Evolutionary conservation across 257 asterid genomes (phyloP).

Genomic region (Perilla frutescens): DNA sequence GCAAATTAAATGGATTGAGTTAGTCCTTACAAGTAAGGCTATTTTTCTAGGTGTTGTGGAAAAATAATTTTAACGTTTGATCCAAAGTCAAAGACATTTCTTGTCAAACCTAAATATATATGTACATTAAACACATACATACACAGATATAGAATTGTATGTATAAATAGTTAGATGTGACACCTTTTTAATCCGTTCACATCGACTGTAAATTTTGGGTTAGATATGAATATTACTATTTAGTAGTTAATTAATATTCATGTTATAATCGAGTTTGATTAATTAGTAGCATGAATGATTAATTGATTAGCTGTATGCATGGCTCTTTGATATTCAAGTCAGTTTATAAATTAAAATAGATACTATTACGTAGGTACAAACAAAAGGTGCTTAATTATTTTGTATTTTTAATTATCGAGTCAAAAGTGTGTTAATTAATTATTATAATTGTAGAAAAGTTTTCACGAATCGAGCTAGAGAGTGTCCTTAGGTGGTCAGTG

Average conservation of each 20-base stretch:
- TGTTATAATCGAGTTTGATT: too few species aligned
- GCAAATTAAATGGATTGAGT: constrained; percentile 28
- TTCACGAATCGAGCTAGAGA: too few species aligned
- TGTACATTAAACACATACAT: neutral
- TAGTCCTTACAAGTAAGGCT: constrained; percentile 44
- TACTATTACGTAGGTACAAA: too few species aligned
- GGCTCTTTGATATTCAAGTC: neutral
- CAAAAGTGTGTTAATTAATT: too few species aligned
- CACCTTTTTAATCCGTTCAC: neutral
- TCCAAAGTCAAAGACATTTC: constrained; percentile 41
- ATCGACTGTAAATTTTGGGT: neutral
- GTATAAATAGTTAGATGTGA: neutral
- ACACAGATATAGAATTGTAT: too few species aligned
- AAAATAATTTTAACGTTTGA: constrained; percentile 7
- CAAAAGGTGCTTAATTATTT: neutral
- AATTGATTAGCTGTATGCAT: neutral
- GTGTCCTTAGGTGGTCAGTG: too few species aligned
- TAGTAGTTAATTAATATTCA: neutral
- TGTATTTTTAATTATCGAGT: too few species aligned
- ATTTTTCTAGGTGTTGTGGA: constrained; percentile 40
- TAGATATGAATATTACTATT: neutral
- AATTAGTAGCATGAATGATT: too few species aligned
- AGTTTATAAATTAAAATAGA: too few species aligned
- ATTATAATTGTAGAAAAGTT: too few species aligned
- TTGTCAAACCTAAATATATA: constrained; percentile 37